Evolutionary conservation across 2,329 filamentous ascomycete genomes (phyloP).

Genomic region (Fusarium marasasianum): DNA sequence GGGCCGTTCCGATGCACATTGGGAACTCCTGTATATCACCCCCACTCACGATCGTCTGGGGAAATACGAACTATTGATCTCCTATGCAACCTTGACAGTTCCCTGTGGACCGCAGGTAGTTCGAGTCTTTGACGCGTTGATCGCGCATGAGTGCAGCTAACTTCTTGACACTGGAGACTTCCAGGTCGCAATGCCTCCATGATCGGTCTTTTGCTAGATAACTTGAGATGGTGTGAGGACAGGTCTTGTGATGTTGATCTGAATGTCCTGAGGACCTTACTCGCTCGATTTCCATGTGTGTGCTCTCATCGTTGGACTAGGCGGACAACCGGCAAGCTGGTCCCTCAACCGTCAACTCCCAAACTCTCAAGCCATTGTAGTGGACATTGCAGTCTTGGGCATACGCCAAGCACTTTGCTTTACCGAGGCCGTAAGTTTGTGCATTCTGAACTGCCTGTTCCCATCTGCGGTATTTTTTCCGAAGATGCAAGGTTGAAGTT

Average conservation of each 20-base stretch:
- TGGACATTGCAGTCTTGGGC: neutral
- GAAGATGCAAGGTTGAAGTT: neutral
- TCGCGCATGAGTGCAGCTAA: neutral
- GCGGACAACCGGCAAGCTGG: neutral
- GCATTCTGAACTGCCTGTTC: neutral
- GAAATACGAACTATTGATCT: slow-evolving; percentile 5
- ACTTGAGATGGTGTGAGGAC: neutral
- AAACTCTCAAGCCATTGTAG: neutral
- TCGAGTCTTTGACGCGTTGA: neutral
- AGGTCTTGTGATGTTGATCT: neutral
- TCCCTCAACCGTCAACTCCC: neutral
- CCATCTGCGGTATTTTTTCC: neutral
- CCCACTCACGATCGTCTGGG: slow-evolving; percentile 28
- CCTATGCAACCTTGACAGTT: neutral
- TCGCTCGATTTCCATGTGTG: neutral
- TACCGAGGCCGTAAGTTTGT: neutral
- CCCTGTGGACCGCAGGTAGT: neutral
- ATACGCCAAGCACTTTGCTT: neutral
- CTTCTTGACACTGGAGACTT: neutral
- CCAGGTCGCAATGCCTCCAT: neutral
- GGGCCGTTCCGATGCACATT: slow-evolving; percentile 22
- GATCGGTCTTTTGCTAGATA: neutral
- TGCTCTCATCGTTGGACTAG: neutral
- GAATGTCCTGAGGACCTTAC: neutral
- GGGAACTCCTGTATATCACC: slow-evolving; percentile 25